These are phyloP conservation scores for Cercospora canescens DNA, from an alignment of 2,329 filamentous ascomycete species.

Conservation along the genomic window DNA sequence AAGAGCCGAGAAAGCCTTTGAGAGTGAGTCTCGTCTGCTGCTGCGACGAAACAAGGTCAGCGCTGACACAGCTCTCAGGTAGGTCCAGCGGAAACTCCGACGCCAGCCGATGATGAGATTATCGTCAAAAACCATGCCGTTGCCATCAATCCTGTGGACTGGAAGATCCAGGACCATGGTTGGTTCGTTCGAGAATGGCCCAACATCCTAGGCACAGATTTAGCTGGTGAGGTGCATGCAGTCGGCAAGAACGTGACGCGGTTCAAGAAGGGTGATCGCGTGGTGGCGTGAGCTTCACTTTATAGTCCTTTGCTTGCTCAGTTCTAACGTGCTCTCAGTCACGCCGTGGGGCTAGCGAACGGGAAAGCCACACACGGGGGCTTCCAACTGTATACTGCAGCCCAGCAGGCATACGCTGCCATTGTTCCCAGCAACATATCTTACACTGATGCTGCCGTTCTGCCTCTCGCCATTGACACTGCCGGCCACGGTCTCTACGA, in stretches of 20 bases:
- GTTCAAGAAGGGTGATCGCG: conserved; percentile 40
- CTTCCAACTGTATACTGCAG: conserved; percentile 39
- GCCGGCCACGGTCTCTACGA: conserved; percentile 46
- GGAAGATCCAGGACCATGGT: conserved; percentile 39
- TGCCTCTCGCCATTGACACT: conserved; percentile 48
- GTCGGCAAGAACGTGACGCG: conserved; percentile 36
- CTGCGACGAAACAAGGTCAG: neutral
- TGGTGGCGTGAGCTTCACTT: conserved; percentile 32
- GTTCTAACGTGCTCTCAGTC: conserved; percentile 12
- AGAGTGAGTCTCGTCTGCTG: conserved; percentile 1
- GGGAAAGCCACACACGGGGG: conserved; percentile 28
- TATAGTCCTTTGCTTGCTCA: neutral
- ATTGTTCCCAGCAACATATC: conserved; percentile 42
- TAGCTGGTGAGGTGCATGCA: conserved; percentile 40
- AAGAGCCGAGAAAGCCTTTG: conserved; percentile 11
- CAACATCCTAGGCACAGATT: conserved; percentile 38
- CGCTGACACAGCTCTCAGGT: conserved; percentile 22
- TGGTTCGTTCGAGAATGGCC: conserved; percentile 38
- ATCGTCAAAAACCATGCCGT: conserved; percentile 39
- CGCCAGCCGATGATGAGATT: conserved; percentile 35
- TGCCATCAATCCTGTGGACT: conserved; percentile 43
- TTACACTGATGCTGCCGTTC: conserved; percentile 42
- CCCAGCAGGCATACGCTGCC: conserved; percentile 34
- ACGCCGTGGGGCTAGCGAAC: conserved; percentile 27
- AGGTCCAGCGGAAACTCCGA: conserved; percentile 33